These are phyloP conservation scores for Coemansia sp. DNA, from an alignment of 192 early-diverging fungal genomes.

Conservation along the genomic window DNA sequence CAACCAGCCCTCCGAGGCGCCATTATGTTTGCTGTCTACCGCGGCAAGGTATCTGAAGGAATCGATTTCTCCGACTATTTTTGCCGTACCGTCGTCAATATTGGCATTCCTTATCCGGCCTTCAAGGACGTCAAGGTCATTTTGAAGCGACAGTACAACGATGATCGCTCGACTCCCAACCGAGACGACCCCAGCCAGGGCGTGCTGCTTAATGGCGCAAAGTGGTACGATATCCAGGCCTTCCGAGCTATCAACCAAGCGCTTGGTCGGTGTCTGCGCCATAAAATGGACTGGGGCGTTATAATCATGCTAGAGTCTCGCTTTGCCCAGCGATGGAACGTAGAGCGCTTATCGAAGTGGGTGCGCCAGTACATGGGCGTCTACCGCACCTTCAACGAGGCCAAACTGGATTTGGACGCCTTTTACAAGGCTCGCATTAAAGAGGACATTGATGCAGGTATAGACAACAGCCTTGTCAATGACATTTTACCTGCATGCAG, in stretches of 20 bases:
- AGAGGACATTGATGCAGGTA: conserved; percentile 9
- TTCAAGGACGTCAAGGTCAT: conserved; percentile 55
- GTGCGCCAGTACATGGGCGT: conserved; percentile 29
- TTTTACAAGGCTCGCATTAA: conserved; percentile 36
- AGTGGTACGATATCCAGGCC: conserved; percentile 63
- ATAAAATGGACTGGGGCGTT: conserved; percentile 61
- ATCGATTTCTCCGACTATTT: conserved; percentile 54
- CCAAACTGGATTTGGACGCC: conserved; percentile 19
- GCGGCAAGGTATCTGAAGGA: conserved; percentile 57
- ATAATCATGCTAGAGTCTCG: conserved; percentile 63
- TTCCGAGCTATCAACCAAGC: conserved; percentile 65
- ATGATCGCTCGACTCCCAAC: conserved; percentile 9
- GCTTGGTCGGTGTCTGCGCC: conserved; percentile 62
- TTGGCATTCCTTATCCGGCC: conserved; percentile 62
- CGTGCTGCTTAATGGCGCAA: conserved; percentile 41
- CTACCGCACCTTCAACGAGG: conserved; percentile 20
- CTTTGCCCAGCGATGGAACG: conserved; percentile 33
- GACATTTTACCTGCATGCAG: neutral
- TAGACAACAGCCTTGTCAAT: neutral
- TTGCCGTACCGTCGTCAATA: conserved; percentile 56
- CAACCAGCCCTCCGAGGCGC: conserved; percentile 17
- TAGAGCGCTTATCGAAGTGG: conserved; percentile 55
- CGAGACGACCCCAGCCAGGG: neutral
- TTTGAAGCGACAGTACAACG: conserved; percentile 59
- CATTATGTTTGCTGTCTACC: conserved; percentile 58